Evolutionary conservation across 2,329 filamentous ascomycete species (phyloP).

Genomic region (Cladophialophora chaetospira): DNA sequence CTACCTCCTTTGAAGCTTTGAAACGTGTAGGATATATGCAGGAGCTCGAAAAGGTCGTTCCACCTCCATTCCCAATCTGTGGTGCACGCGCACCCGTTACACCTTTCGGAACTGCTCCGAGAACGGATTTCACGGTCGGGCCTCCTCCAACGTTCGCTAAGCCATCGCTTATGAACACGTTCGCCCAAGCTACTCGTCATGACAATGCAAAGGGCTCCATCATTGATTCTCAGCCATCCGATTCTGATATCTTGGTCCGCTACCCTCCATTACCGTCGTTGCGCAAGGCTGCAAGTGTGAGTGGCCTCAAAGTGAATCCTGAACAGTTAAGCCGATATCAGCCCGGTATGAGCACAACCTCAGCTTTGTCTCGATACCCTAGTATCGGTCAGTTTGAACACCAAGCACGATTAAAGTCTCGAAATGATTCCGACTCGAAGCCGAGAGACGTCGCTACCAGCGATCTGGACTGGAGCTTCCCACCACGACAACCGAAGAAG

Average conservation of each 20-base stretch:
- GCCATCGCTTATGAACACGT: neutral
- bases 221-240: slow-evolving; percentile 38
- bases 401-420: neutral
- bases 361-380: slow-evolving; percentile 27
- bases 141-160: neutral
- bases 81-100: too few relatives aligned
- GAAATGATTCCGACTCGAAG: slow-evolving; percentile 2
- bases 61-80: neutral
- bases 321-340: neutral
- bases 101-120: neutral
- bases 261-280: slow-evolving; percentile 41
- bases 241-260: slow-evolving; percentile 38
- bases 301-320: slow-evolving; percentile 12
- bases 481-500: slow-evolving; percentile 5
- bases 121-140: neutral
- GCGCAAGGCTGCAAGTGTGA: slow-evolving; percentile 26
- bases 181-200: neutral
- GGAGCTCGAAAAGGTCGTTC: neutral
- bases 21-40: too few relatives aligned
- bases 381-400: slow-evolving; percentile 27
- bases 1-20: neutral
- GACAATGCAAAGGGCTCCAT: slow-evolving; percentile 27
- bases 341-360: neutral
- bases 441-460: neutral
- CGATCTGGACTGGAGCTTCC: neutral